phyloP scores from a whole-genome alignment of 2,329 filamentous ascomycete species.

The Pseudopyricularia cyperi region DNA sequence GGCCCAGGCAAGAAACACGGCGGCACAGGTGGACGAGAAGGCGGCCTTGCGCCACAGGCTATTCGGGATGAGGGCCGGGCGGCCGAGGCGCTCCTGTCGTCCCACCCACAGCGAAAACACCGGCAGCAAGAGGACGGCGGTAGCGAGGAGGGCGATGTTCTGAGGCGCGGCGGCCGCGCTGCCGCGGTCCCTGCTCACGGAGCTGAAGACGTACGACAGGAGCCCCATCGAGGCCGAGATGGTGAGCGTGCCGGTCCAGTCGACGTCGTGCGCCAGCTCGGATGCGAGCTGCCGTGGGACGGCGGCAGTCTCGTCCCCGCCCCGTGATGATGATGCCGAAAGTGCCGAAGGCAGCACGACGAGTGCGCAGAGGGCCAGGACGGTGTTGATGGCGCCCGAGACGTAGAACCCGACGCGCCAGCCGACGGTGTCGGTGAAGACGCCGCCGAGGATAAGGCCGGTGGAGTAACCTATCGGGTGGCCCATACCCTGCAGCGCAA shows the following conservation, averaged over 20 bases:
- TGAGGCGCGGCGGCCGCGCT: conserved; percentile 17
- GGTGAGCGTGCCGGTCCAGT: conserved; percentile 37
- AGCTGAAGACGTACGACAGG: conserved; percentile 32
- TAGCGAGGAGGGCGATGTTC: conserved; percentile 29
- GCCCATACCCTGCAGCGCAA: conserved; percentile 29
- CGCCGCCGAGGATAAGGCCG: conserved; percentile 20
- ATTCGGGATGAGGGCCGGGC: conserved; percentile 47
- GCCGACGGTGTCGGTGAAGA: not conserved
- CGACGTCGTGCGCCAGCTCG: conserved; percentile 26
- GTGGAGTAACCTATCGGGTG: conserved; percentile 33
- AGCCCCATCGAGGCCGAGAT: conserved; percentile 31
- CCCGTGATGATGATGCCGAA: too few species aligned
- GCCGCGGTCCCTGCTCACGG: conserved; percentile 21
- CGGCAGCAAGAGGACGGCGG: conserved; percentile 28
- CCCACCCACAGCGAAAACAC: conserved; percentile 42
- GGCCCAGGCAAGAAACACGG: conserved; percentile 31
- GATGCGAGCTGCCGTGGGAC: not conserved
- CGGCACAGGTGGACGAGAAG: conserved; percentile 41
- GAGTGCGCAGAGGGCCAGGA: conserved; percentile 20
- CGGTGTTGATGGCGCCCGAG: conserved; percentile 21
- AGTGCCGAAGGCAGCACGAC: conserved; percentile 21
- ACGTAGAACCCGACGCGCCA: conserved; percentile 34
- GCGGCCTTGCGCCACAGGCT: conserved; percentile 40
- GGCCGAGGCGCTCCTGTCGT: conserved; percentile 28
- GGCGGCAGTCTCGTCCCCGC: conserved; percentile 3